Evolutionary conservation across 345 rosid genomes (phyloP), one percentile per base, ranked within the genome.

Genomic region (Euphorbia pulcherrima): DNA sequence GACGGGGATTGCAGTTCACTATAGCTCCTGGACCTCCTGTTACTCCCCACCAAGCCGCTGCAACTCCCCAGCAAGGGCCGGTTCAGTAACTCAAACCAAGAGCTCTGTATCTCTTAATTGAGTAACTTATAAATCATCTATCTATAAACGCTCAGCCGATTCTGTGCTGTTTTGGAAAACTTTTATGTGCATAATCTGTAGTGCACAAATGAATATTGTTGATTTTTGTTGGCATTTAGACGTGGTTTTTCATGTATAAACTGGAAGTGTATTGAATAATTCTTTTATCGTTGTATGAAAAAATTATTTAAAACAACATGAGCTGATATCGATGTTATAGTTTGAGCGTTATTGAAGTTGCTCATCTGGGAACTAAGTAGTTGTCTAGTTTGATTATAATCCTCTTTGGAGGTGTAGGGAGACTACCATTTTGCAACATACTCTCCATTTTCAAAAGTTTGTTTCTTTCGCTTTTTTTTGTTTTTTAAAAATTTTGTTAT

Each of bases 41-140:
- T 16, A 67, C 63, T 67, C 68, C 77, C 14, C 68, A 73, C 35
- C 64, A 65, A 72, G 58, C 70, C 0, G 71, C 63, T 1, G 71
- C 63, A 37, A 65, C 74, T 28, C 85, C 87, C 28, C 83, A 71
- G 48, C 83, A 80, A 69, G 87, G 76, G 73, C 84, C 84, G 9
- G 77, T 75, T 44, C 86, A 82, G 44, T 75, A 69, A 72, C n/a
- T n/a, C 66, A 12, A 58, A 44, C 13, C 12, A 20, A 63, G 50
- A 18, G 55, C 24, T 27, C 21, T 71, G 68, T 30, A 39, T 63
- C 39, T 54, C 50, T 12, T 16, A 57, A 39, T 73, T 71, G 27
- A 26, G 39, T 58, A 66, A 11, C 60, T 50, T 46, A 61, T 1
- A 48, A 59, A 55, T 33, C 26, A 27, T 46, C 24, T 59, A 18